Percentiles rank a stretch among this genome's conserved stretches.
Conservation (phyloP, 768 basidiomycete species). For the Gautieria morchelliformis region DNA sequence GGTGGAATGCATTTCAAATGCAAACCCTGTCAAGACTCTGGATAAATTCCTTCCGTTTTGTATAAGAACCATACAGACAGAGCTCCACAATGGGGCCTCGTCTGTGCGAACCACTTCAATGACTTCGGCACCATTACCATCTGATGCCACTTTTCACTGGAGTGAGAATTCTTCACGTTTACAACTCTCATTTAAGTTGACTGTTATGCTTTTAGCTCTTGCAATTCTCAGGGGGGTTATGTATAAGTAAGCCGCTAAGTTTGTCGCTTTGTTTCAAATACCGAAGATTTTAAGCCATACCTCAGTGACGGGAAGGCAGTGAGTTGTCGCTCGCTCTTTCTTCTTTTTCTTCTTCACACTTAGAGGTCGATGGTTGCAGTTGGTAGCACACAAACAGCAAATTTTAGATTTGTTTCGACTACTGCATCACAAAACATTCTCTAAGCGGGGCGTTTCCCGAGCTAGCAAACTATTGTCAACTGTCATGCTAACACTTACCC, state of each 20-base stretch:
- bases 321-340: slow-evolving; percentile 14
- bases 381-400: slow-evolving; percentile 54
- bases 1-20: slow-evolving; percentile 77
- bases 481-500: slow-evolving; percentile 61
- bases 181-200: neutral
- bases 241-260: slow-evolving; percentile 49
- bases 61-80: slow-evolving; percentile 53
- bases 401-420: slow-evolving; percentile 50
- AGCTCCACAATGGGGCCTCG: slow-evolving; percentile 80
- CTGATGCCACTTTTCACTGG: slow-evolving; percentile 84
- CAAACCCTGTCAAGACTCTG: slow-evolving; percentile 66
- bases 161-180: slow-evolving; percentile 34
- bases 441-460: slow-evolving; percentile 78
- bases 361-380: slow-evolving; percentile 26
- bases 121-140: slow-evolving; percentile 52
- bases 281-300: neutral
- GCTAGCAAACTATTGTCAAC: slow-evolving; percentile 70
- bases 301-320: slow-evolving; percentile 49
- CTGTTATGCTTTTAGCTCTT: slow-evolving; percentile 36
- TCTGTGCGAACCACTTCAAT: slow-evolving; percentile 62
- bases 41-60: slow-evolving; percentile 73
- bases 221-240: slow-evolving; percentile 73
- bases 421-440: slow-evolving; percentile 61
- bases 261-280: neutral
- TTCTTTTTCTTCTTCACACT: neutral